phyloP scores from a whole-genome alignment of 352 stramenopile genomes.

The Phytopythium montanum region DNA sequence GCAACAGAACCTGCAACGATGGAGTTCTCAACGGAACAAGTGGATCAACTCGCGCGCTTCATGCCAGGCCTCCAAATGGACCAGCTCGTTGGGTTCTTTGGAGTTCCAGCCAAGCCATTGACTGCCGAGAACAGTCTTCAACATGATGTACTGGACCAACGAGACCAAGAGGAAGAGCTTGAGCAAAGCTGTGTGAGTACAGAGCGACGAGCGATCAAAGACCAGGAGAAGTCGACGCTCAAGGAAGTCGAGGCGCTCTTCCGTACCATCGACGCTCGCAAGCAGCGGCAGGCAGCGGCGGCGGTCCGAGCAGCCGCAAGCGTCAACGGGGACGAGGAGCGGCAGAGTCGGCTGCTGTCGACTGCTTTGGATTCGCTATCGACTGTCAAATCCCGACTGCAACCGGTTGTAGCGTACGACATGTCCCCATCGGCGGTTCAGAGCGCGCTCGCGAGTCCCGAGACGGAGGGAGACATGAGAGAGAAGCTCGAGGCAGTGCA shows the following conservation, averaged over 20 bases:
- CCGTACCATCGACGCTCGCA: constrained; percentile 23
- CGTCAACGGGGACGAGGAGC: neutral
- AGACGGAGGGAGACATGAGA: neutral
- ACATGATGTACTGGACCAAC: neutral
- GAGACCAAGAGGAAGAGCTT: constrained; percentile 16
- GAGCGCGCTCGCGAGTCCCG: neutral
- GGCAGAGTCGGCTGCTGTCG: neutral
- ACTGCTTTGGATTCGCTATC: neutral
- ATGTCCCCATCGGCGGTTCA: neutral
- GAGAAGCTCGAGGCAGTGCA: constrained; percentile 26
- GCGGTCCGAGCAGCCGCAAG: neutral
- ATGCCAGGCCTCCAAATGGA: constrained; percentile 20
- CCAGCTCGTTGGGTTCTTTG: neutral
- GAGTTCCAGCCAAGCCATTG: neutral
- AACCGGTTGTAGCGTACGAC: neutral
- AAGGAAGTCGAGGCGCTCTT: constrained; percentile 43
- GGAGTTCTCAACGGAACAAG: constrained; percentile 23
- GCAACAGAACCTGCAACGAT: neutral
- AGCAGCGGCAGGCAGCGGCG: constrained; percentile 7
- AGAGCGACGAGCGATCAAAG: constrained; percentile 34
- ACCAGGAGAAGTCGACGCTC: constrained; percentile 40
- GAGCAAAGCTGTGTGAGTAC: constrained; percentile 12
- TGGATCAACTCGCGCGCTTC: constrained; percentile 30
- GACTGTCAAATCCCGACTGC: neutral
- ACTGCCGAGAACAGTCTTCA: neutral